phyloP scores from a whole-genome alignment of 768 basidiomycete genomes.

The Suillus paluster region DNA sequence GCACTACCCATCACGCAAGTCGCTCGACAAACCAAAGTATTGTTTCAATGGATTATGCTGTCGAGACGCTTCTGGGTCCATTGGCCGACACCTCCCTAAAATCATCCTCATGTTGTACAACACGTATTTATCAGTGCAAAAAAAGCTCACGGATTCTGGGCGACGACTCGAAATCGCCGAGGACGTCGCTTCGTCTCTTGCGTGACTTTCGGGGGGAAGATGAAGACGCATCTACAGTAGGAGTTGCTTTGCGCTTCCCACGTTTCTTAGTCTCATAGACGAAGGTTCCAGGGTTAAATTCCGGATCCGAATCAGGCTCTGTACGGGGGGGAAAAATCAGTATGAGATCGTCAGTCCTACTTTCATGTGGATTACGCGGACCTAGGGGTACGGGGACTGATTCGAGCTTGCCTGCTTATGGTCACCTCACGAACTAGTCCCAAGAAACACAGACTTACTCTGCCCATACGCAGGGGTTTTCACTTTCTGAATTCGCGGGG shows the following conservation, averaged over 20 bases:
- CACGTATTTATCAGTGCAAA: background rate
- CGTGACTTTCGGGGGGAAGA: constrained; percentile 20
- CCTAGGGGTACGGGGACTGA: constrained; percentile 44
- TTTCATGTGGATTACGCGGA: constrained; percentile 10
- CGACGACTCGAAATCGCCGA: constrained; percentile 10
- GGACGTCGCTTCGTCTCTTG: constrained; percentile 16
- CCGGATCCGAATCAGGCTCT: constrained; percentile 40
- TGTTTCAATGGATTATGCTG: constrained; percentile 48
- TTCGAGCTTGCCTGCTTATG: constrained; percentile 21
- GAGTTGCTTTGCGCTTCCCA: constrained; percentile 21
- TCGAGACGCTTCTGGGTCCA: constrained; percentile 9
- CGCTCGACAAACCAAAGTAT: constrained; percentile 49
- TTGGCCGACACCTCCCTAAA: constrained; percentile 10
- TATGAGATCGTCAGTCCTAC: background rate
- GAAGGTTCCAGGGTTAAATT: constrained; percentile 35
- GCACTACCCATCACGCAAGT: background rate
- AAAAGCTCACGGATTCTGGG: constrained; percentile 18
- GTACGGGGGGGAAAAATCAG: background rate
- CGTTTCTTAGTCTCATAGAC: constrained; percentile 33
- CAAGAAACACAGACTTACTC: constrained; percentile 14
- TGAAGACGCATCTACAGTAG: constrained; percentile 15
- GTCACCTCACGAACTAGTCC: background rate
- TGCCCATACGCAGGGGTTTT: constrained; percentile 24
- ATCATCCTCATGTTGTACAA: background rate
- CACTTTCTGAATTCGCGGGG: constrained; percentile 16